Evolutionary conservation across 2,329 filamentous ascomycete genomes (phyloP).

Genomic region (Annulohypoxylon truncatum): DNA sequence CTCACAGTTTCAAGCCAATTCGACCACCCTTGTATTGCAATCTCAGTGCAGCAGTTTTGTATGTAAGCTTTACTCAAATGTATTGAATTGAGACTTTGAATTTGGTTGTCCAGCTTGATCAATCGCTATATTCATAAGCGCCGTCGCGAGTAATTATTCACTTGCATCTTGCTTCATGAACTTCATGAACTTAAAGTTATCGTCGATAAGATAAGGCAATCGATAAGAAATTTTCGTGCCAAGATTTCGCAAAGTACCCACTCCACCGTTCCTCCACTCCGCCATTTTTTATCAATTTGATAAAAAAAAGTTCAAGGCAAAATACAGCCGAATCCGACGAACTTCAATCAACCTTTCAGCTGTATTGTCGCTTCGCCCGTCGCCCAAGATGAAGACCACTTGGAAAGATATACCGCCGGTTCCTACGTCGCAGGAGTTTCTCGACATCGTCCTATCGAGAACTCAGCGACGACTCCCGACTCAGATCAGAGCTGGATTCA

Average conservation of each 20-base stretch:
- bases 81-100: neutral
- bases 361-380: slow-evolving; percentile 36
- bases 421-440: slow-evolving; percentile 92
- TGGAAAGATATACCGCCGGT: slow-evolving; percentile 87
- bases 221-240: slow-evolving; percentile 40
- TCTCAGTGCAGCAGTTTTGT: neutral
- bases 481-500: slow-evolving; percentile 94
- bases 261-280: slow-evolving; percentile 32
- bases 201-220: slow-evolving; percentile 37
- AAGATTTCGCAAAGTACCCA: slow-evolving; percentile 40
- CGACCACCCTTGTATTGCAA: neutral
- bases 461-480: slow-evolving; percentile 94
- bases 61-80: neutral
- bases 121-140: neutral
- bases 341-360: slow-evolving; percentile 9
- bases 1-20: neutral
- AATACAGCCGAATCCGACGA: slow-evolving; percentile 3
- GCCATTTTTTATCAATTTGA: slow-evolving; percentile 21
- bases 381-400: slow-evolving; percentile 68
- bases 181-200: slow-evolving; percentile 4
- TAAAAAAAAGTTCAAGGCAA: slow-evolving; percentile 31
- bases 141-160: slow-evolving; percentile 3
- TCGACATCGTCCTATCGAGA: slow-evolving; percentile 95
- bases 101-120: neutral
- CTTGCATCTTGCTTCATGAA: neutral